Conservation (phyloP, 2,329 filamentous ascomycete species). For the Dactylellina sp. region DNA sequence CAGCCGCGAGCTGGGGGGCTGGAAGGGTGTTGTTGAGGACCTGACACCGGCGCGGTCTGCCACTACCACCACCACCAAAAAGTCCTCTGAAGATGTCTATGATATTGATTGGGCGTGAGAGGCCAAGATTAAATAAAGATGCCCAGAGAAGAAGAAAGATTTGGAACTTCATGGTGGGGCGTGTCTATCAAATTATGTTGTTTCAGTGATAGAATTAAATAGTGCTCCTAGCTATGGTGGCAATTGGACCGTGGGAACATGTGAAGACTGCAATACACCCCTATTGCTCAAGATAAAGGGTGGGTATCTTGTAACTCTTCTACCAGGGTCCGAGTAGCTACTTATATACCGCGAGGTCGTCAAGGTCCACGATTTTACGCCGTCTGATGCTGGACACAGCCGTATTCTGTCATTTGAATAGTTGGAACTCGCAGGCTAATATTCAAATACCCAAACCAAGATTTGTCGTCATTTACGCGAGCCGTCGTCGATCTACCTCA, state of each 20-base stretch:
- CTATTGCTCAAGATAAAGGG: too few relatives aligned
- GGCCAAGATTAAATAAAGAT: constrained; percentile 4
- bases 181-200: too few relatives aligned
- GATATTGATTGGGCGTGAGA: constrained; percentile 13
- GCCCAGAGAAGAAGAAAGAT: constrained; percentile 20
- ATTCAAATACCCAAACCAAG: neutral
- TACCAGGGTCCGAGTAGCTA: too few relatives aligned
- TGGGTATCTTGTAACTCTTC: too few relatives aligned
- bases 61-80: neutral
- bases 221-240: too few relatives aligned
- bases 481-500: constrained; percentile 7
- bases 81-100: neutral
- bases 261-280: too few relatives aligned
- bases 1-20: constrained; percentile 53
- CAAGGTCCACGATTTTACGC: too few relatives aligned
- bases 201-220: too few relatives aligned
- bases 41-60: constrained; percentile 8
- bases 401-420: neutral
- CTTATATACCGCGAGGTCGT: too few relatives aligned
- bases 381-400: too few relatives aligned
- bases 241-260: too few relatives aligned
- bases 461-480: constrained; percentile 8
- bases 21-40: constrained; percentile 22
- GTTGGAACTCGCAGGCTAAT: neutral
- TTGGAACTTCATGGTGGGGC: constrained; percentile 2